A percentile compares a stretch with the other conserved stretches of the same genome.
Conservation (phyloP, 805 yeast genomes). For the Yamadazyma endophytica region DNA sequence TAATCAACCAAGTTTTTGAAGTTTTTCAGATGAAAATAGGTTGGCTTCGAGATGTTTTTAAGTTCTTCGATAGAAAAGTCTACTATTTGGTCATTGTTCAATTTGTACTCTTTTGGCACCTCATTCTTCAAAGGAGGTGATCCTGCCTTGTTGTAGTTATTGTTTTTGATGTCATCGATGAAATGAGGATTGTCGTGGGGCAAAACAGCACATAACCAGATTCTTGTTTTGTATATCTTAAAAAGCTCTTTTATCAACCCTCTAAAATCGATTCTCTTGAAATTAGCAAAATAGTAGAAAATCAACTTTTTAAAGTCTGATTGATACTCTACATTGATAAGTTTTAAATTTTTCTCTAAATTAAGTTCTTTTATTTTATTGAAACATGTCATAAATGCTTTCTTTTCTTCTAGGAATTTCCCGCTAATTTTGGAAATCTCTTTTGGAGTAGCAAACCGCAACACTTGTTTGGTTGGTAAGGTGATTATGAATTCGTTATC, state of each 20-base stretch:
- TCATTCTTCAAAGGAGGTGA: conserved; percentile 9
- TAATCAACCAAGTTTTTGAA: conserved; percentile 43
- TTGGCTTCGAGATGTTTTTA: conserved; percentile 36
- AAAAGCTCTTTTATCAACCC: conserved; percentile 39
- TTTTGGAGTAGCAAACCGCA: conserved; percentile 70
- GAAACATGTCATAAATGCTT: conserved; percentile 63
- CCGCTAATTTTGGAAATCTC: conserved; percentile 60
- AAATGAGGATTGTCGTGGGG: conserved; percentile 34
- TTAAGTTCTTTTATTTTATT: conserved; percentile 45
- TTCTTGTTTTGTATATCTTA: conserved; percentile 42
- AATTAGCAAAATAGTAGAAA: conserved; percentile 44
- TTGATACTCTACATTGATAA: conserved; percentile 43
- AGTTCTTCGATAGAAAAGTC: conserved; percentile 44
- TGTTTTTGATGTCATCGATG: conserved; percentile 16
- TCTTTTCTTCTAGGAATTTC: conserved; percentile 67
- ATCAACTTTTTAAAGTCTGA: conserved; percentile 43
- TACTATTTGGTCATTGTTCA: conserved; percentile 35
- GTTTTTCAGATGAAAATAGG: conserved; percentile 50
- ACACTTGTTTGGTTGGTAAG: conserved; percentile 72
- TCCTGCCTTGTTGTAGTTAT: conserved; percentile 8
- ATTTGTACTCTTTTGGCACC: conserved; percentile 35
- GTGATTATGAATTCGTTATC: conserved; percentile 59
- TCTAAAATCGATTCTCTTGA: conserved; percentile 37
- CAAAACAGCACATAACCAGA: conserved; percentile 45
- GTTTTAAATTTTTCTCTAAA: conserved; percentile 38